Conservation (phyloP, 345 rosid species). For the Eucalyptus albens region DNA sequence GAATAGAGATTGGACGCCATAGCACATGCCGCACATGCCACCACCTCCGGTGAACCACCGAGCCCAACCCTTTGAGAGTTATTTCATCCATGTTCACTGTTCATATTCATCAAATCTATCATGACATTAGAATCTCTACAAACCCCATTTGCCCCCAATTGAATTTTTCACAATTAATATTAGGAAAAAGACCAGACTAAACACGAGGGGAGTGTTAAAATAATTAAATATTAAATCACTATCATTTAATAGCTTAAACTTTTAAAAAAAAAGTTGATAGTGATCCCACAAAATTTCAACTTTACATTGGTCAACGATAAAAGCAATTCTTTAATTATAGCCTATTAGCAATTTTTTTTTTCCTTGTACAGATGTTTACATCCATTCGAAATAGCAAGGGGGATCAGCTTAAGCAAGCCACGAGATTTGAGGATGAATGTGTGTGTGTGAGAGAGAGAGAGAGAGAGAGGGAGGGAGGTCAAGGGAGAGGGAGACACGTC, state of each 20-base stretch:
- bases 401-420: background rate
- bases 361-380: accelerated
- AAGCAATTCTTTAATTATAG: background rate
- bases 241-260: too few species aligned
- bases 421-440: background rate
- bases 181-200: too few species aligned
- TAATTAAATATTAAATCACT: accelerated
- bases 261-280: accelerated
- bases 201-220: accelerated
- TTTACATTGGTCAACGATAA: background rate
- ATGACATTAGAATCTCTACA: too few species aligned
- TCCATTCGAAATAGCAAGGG: background rate
- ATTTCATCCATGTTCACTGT: too few species aligned
- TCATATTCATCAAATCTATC: too few species aligned
- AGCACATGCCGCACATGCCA: accelerated
- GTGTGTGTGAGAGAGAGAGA: too few species aligned
- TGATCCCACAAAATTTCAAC: accelerated
- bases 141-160: too few species aligned
- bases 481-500: background rate
- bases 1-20: too few species aligned
- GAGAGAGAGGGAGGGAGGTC: background rate
- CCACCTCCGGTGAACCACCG: too few species aligned
- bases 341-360: background rate
- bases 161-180: too few species aligned
- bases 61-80: too few species aligned